phyloP scores from a whole-genome alignment of 306 rosid species.

The Cotoneaster glaucophyllus region DNA sequence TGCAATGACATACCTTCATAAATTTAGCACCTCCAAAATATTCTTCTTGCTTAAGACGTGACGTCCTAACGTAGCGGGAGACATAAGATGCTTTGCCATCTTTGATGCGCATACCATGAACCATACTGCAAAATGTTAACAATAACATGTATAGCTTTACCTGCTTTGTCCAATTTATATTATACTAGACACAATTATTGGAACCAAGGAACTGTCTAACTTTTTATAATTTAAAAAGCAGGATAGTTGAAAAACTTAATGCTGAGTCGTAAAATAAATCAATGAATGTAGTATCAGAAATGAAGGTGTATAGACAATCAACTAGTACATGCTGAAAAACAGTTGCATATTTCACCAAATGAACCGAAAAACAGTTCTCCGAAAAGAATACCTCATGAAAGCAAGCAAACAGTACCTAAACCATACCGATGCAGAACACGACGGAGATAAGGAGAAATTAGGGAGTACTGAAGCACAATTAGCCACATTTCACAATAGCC shows the following conservation, averaged over 20 bases:
- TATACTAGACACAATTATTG: background rate
- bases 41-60: slow-evolving; percentile 89
- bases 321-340: background rate
- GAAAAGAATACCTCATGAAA: no score
- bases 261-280: background rate
- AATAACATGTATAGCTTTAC: background rate
- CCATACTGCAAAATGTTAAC: slow-evolving; percentile 55
- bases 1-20: slow-evolving; percentile 53
- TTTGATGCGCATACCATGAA: slow-evolving; percentile 91
- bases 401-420: no score
- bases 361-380: no score
- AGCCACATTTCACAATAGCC: no score
- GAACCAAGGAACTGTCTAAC: background rate
- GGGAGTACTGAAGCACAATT: no score
- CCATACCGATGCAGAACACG: no score
- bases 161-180: background rate
- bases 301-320: background rate
- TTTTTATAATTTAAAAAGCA: background rate
- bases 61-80: slow-evolving; percentile 76
- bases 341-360: background rate
- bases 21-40: slow-evolving; percentile 79
- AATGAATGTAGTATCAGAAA: background rate
- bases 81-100: slow-evolving; percentile 88
- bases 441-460: no score
- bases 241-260: background rate